These are phyloP conservation scores for Pisolithus microcarpus DNA, from an alignment of 768 basidiomycete genomes.

Conservation along the genomic window DNA sequence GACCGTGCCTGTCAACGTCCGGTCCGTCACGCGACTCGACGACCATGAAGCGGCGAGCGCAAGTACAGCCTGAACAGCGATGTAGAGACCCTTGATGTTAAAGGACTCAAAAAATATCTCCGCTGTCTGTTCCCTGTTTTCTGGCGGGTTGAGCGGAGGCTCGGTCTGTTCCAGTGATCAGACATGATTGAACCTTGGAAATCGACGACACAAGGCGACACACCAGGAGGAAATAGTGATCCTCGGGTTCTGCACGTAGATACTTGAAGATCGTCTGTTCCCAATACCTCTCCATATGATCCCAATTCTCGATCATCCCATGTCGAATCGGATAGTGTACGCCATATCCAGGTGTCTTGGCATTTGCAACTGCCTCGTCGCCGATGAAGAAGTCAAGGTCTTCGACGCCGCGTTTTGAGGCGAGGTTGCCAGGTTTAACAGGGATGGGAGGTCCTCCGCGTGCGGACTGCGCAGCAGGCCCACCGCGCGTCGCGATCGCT, in stretches of 20 bases:
- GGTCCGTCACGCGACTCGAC: conserved; percentile 80
- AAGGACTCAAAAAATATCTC: conserved; percentile 99
- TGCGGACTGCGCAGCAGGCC: conserved; percentile 46
- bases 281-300: conserved; percentile 99
- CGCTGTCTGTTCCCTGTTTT: conserved; percentile 98
- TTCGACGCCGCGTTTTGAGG: conserved; percentile 94
- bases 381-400: conserved; percentile 99
- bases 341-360: conserved; percentile 89
- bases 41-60: conserved; percentile 98
- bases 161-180: conserved; percentile 65
- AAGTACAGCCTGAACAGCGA: conserved; percentile 97
- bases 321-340: conserved; percentile 96
- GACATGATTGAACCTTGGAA: background rate
- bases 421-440: conserved; percentile 82
- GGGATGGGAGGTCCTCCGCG: conserved; percentile 74
- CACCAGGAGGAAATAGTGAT: conserved; percentile 96
- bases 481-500: conserved; percentile 85
- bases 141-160: conserved; percentile 94
- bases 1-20: conserved; percentile 93
- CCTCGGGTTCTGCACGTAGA: conserved; percentile 95
- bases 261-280: conserved; percentile 99
- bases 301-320: conserved; percentile 97
- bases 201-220: conserved; percentile 26
- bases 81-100: conserved; percentile 97
- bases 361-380: conserved; percentile 93